Conservation (phyloP, 176 grass and related monocot species). For the Musa beccarii region DNA sequence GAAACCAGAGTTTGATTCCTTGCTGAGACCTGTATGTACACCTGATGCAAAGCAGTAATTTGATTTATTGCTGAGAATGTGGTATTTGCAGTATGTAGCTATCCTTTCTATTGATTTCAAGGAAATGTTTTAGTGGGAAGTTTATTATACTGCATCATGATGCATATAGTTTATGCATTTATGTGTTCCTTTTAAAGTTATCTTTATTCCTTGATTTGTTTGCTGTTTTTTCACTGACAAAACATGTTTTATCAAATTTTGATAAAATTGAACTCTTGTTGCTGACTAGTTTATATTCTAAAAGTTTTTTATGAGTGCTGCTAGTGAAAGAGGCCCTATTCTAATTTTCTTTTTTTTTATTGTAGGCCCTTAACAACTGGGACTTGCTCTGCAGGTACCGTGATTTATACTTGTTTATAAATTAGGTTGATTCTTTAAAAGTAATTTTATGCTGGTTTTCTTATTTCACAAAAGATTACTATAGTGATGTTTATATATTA, state of each 20-base stretch:
- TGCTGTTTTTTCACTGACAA: background rate
- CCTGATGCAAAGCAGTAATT: background rate
- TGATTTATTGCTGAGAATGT: background rate
- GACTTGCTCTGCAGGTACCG: slow-evolving; percentile 90
- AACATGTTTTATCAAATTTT: background rate
- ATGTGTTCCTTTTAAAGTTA: background rate
- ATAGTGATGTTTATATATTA: slow-evolving; percentile 23
- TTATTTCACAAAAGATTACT: slow-evolving; percentile 12
- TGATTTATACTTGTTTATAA: slow-evolving; percentile 18
- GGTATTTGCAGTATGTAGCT: background rate
- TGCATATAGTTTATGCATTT: too few species aligned
- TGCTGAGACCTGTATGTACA: too few species aligned
- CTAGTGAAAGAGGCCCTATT: background rate
- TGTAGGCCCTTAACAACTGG: slow-evolving; percentile 97
- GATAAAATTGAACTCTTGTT: background rate
- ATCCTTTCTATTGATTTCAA: background rate
- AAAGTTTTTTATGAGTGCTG: background rate
- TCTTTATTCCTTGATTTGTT: background rate
- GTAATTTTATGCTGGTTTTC: slow-evolving; percentile 15
- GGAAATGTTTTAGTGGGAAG: background rate
- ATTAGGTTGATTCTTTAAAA: slow-evolving; percentile 10
- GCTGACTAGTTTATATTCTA: background rate
- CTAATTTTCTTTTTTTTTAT: slow-evolving; percentile 13
- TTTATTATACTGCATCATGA: background rate
- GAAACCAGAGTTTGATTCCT: too few species aligned